Conservation (phyloP, 371 early-diverging fungal genomes). For the Phascolomyces articulosus region DNA sequence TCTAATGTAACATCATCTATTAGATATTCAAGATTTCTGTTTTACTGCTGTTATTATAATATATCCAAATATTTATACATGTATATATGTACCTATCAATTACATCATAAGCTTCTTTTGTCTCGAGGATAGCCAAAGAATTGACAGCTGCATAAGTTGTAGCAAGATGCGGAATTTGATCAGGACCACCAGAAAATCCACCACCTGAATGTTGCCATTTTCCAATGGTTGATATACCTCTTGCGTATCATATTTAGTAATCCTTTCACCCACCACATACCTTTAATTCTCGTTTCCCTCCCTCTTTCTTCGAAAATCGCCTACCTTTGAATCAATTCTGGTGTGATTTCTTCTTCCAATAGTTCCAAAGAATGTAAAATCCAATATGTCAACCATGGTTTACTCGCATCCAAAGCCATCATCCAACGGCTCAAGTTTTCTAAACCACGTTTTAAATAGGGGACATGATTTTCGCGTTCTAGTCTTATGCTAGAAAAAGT, state of each 20-base stretch:
- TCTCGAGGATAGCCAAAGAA: conserved; percentile 74
- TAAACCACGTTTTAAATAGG: conserved; percentile 57
- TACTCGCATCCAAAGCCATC: conserved; percentile 82
- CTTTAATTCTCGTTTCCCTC: not conserved
- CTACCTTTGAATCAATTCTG: conserved; percentile 47
- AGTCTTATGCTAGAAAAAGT: conserved; percentile 43
- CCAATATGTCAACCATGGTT: conserved; percentile 95
- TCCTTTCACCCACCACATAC: not conserved
- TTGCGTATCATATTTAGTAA: conserved; percentile 9
- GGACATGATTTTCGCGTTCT: conserved; percentile 55
- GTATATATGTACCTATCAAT: conserved; percentile 54
- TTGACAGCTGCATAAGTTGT: conserved; percentile 88
- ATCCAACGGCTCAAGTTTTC: conserved; percentile 62
- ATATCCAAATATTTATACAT: no score
- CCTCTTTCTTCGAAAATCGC: not conserved
- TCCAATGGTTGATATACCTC: conserved; percentile 66
- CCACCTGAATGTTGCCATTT: conserved; percentile 76
- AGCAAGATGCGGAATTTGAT: conserved; percentile 82
- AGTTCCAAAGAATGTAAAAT: conserved; percentile 83
- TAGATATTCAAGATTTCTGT: no score
- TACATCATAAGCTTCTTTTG: conserved; percentile 70
- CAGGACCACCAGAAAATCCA: conserved; percentile 89
- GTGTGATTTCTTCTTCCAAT: conserved; percentile 57
- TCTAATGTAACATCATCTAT: no score
- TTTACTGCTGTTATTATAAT: no score